A percentile compares a stretch with the other conserved stretches of the same genome.
These are phyloP conservation scores for Globisporangium rhizosaccharum DNA, from an alignment of 352 stramenopile species.

Conservation along the genomic window DNA sequence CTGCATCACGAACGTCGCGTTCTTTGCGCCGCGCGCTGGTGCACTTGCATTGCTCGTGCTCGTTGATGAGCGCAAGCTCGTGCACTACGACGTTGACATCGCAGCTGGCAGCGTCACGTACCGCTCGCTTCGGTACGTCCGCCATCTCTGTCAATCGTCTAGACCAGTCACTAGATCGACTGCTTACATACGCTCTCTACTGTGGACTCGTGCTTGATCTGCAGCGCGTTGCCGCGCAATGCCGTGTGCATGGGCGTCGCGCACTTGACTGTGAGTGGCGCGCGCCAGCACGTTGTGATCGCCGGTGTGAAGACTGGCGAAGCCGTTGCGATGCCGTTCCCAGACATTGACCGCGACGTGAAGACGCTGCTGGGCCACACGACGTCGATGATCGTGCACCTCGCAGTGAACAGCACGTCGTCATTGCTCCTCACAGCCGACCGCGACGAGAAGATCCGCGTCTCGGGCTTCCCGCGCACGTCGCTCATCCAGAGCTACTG, in stretches of 20 bases:
- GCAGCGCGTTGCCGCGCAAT: constrained; percentile 50
- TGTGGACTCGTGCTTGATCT: too few relatives aligned
- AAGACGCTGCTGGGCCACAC: constrained; percentile 81
- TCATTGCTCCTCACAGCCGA: constrained; percentile 68
- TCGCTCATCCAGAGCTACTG: constrained; percentile 80
- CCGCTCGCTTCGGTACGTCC: constrained; percentile 20
- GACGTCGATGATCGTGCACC: constrained; percentile 82
- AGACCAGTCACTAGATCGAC: too few relatives aligned
- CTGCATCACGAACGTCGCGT: constrained; percentile 34
- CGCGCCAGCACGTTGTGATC: constrained; percentile 51
- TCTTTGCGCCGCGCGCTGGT: constrained; percentile 25
- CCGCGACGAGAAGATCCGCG: constrained; percentile 82
- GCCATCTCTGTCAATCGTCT: too few relatives aligned
- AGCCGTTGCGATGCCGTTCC: constrained; percentile 72
- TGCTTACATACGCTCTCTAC: too few relatives aligned
- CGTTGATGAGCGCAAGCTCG: constrained; percentile 64
- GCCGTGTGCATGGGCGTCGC: constrained; percentile 60
- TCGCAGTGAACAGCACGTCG: constrained; percentile 49
- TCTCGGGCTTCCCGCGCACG: constrained; percentile 73
- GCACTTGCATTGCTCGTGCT: constrained; percentile 46
- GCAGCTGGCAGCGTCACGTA: constrained; percentile 31
- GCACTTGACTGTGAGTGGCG: constrained; percentile 16
- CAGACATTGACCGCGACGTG: constrained; percentile 50
- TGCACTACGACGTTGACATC: constrained; percentile 66
- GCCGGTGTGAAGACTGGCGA: constrained; percentile 82